phyloP scores from a whole-genome alignment of 2,329 filamentous ascomycete species.

The Paramyrothecium roridum region DNA sequence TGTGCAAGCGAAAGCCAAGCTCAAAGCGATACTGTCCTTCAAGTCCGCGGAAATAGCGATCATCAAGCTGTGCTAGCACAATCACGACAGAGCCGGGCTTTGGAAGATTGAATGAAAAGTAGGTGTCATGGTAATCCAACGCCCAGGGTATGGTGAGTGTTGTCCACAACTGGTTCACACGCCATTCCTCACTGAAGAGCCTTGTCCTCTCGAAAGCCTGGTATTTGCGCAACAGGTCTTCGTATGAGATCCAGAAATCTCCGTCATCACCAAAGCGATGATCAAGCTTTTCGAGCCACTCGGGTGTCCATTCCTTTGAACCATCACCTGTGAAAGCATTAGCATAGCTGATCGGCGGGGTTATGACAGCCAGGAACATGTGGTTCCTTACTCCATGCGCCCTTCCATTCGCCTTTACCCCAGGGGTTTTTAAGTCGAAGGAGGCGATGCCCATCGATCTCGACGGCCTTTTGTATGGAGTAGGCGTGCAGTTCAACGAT shows the following conservation, averaged over 20 bases:
- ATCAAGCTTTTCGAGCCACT: slow-evolving; percentile 69
- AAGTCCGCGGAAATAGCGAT: slow-evolving; percentile 54
- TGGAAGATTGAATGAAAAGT: slow-evolving; percentile 49
- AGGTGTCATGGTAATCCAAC: slow-evolving; percentile 48
- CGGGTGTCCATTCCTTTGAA: slow-evolving; percentile 78
- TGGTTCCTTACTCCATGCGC: slow-evolving; percentile 59
- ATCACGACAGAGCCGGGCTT: slow-evolving; percentile 49
- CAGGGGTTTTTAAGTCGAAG: slow-evolving; percentile 72
- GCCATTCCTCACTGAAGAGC: slow-evolving; percentile 55
- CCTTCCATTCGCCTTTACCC: slow-evolving; percentile 79
- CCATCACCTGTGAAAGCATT: slow-evolving; percentile 53
- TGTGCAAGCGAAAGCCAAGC: slow-evolving; percentile 53
- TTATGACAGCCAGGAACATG: not conserved
- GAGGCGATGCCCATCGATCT: slow-evolving; percentile 55
- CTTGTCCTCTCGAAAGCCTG: slow-evolving; percentile 57
- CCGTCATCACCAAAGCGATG: slow-evolving; percentile 78
- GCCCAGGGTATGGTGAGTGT: slow-evolving; percentile 54
- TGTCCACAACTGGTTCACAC: slow-evolving; percentile 44
- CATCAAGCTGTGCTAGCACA: slow-evolving; percentile 55
- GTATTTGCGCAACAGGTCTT: slow-evolving; percentile 57
- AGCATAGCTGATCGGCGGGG: slow-evolving; percentile 7
- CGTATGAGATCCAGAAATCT: slow-evolving; percentile 58
- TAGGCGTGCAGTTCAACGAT: slow-evolving; percentile 60
- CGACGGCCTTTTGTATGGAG: slow-evolving; percentile 58
- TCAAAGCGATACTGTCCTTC: slow-evolving; percentile 54